Evolutionary conservation across 345 rosid species (phyloP).

Genomic region (Moringa oleifera): DNA sequence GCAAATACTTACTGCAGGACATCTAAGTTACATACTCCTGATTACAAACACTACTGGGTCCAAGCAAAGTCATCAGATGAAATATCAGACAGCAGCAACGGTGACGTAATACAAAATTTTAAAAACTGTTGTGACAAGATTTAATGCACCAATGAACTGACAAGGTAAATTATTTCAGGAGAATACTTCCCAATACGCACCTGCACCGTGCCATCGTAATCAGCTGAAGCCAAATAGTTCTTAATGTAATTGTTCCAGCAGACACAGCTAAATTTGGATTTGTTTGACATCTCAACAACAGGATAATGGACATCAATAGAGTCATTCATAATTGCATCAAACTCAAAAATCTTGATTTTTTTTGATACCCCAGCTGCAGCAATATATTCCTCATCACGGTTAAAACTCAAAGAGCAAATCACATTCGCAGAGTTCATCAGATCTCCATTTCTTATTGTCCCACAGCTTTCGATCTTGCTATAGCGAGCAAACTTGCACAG

Average conservation of each 20-base stretch:
- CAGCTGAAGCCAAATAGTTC: constrained; percentile 86
- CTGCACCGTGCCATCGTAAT: constrained; percentile 82
- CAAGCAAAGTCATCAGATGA: no score
- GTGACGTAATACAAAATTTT: not conserved
- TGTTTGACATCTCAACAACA: constrained; percentile 71
- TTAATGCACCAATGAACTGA: not conserved
- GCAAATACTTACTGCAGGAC: no score
- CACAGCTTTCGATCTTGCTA: constrained; percentile 70
- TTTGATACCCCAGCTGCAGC: constrained; percentile 94
- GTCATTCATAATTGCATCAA: constrained; percentile 59
- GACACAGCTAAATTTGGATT: constrained; percentile 73
- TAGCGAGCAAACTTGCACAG: constrained; percentile 73
- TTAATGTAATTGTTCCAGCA: constrained; percentile 91
- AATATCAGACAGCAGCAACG: no score
- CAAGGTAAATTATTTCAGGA: not conserved
- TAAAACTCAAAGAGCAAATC: constrained; percentile 75
- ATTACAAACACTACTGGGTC: no score
- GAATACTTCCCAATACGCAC: constrained; percentile 26
- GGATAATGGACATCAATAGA: constrained; percentile 80
- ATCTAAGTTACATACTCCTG: no score
- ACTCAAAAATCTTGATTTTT: constrained; percentile 80
- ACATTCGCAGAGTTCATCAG: constrained; percentile 71
- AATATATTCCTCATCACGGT: constrained; percentile 68
- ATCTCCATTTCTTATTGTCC: constrained; percentile 65
- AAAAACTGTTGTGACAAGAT: constrained; percentile 2